phyloP scores from a whole-genome alignment of 2,329 filamentous ascomycete genomes.

The Aspergillus nomiae region DNA sequence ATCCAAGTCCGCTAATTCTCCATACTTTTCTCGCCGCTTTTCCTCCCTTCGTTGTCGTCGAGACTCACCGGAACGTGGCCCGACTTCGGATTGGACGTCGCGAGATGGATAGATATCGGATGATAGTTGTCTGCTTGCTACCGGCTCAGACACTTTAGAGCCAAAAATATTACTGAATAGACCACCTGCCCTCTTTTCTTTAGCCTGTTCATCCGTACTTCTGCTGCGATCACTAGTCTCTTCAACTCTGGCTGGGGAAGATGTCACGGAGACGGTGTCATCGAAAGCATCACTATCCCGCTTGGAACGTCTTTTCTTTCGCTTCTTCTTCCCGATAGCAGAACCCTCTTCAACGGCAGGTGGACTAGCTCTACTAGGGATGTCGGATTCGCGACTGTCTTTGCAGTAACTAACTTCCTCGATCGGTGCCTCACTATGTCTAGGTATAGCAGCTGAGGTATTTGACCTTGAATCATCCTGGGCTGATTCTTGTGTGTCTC shows the following conservation, averaged over 20 bases:
- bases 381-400: conserved; percentile 25
- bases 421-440: conserved; percentile 12
- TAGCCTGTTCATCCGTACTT: conserved; percentile 36
- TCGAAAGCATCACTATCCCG: conserved; percentile 35
- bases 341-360: conserved; percentile 14
- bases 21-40: conserved; percentile 38
- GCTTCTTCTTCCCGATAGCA: conserved; percentile 26
- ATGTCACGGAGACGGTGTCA: conserved; percentile 38
- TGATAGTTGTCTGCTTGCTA: conserved; percentile 28
- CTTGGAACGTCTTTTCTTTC: conserved; percentile 31
- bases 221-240: conserved; percentile 34
- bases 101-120: conserved; percentile 32
- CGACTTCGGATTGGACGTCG: conserved; percentile 40
- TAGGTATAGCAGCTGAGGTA: conserved; percentile 19
- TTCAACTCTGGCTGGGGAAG: conserved; percentile 34
- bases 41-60: conserved; percentile 43
- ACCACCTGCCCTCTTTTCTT: conserved; percentile 33
- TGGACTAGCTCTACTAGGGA: conserved; percentile 16
- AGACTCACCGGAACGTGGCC: conserved; percentile 34
- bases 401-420: conserved; percentile 24
- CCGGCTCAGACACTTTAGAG: conserved; percentile 36
- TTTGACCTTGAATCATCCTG: conserved; percentile 21
- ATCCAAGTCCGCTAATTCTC: conserved; percentile 38
- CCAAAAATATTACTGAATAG: conserved; percentile 43
- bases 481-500: background rate